Evolutionary conservation across 176 grass and related monocot species (phyloP).

Genomic region (Areca catechu): DNA sequence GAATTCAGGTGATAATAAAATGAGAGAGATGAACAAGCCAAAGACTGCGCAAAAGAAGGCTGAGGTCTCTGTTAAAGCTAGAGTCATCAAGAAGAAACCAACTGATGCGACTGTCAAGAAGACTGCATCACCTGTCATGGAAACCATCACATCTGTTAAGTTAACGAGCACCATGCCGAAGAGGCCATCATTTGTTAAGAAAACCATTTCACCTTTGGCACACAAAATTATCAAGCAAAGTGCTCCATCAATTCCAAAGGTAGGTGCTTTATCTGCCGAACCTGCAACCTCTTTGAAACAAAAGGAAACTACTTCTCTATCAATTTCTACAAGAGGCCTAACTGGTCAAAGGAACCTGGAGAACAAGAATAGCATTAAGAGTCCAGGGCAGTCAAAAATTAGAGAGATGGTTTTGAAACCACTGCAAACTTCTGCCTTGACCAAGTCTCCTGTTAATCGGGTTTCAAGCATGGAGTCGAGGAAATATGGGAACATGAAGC

Average conservation of each 20-base stretch:
- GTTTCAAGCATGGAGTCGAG: conserved; percentile 24
- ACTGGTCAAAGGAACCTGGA: conserved; percentile 20
- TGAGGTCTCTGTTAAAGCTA: not conserved
- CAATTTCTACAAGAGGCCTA: conserved; percentile 18
- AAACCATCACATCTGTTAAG: not conserved
- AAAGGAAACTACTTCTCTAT: conserved; percentile 8
- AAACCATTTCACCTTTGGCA: conserved; percentile 6
- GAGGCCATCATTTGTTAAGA: not conserved
- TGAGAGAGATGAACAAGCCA: conserved; percentile 7
- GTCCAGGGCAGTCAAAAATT: conserved; percentile 19
- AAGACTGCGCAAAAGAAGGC: not conserved
- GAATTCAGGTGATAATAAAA: conserved; percentile 15
- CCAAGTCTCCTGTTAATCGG: conserved; percentile 30
- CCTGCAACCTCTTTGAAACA: conserved; percentile 3
- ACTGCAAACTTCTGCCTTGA: conserved; percentile 29
- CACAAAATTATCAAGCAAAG: conserved; percentile 27
- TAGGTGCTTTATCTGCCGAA: conserved; percentile 9
- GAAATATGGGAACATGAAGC: conserved; percentile 16
- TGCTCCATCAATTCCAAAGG: conserved; percentile 6
- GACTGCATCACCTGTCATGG: not conserved
- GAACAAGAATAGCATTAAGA: conserved; percentile 23
- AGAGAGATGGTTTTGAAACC: conserved; percentile 11
- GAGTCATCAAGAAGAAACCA: not conserved
- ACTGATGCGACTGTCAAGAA: not conserved
- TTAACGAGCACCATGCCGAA: not conserved